These are phyloP conservation scores for Boletus huronensis DNA, from an alignment of 768 basidiomycete species.

Conservation along the genomic window DNA sequence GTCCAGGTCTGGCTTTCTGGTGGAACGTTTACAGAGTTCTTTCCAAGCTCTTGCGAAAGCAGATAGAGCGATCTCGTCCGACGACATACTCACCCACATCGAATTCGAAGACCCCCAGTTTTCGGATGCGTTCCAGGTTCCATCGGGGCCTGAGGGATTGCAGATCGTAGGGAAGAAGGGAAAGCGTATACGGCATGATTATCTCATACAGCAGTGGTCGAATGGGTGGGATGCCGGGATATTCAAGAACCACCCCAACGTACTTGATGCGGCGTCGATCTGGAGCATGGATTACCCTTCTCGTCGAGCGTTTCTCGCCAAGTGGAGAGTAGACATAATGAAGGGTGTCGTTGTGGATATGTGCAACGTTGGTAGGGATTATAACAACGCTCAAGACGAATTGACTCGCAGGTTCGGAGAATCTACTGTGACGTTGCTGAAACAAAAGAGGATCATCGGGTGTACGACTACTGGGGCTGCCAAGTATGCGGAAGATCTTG, in stretches of 20 bases:
- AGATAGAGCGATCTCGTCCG: slow-evolving; percentile 6
- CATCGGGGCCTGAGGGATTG: slow-evolving; percentile 44
- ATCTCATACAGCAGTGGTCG: slow-evolving; percentile 49
- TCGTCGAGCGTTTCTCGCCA: slow-evolving; percentile 27
- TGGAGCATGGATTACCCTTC: slow-evolving; percentile 37
- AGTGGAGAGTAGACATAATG: slow-evolving; percentile 39
- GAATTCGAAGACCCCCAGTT: slow-evolving; percentile 50
- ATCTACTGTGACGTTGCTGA: slow-evolving; percentile 36
- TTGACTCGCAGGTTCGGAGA: slow-evolving; percentile 37
- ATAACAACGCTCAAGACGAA: slow-evolving; percentile 39
- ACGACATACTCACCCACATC: slow-evolving; percentile 42
- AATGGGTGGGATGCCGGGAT: slow-evolving; percentile 43
- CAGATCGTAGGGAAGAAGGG: slow-evolving; percentile 39
- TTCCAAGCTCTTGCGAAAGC: slow-evolving; percentile 31
- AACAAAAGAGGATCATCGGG: slow-evolving; percentile 54
- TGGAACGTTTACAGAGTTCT: slow-evolving; percentile 24
- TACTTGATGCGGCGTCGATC: slow-evolving; percentile 24
- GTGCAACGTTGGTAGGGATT: slow-evolving; percentile 34
- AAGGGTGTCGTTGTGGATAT: slow-evolving; percentile 35
- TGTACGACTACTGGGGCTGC: slow-evolving; percentile 73
- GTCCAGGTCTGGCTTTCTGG: slow-evolving; percentile 9
- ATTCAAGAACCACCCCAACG: slow-evolving; percentile 28
- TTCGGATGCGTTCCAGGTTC: slow-evolving; percentile 44
- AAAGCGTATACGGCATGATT: slow-evolving; percentile 32
- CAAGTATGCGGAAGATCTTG: slow-evolving; percentile 50